Conservation (phyloP, 257 asterid species). For the Echites panduratus region DNA sequence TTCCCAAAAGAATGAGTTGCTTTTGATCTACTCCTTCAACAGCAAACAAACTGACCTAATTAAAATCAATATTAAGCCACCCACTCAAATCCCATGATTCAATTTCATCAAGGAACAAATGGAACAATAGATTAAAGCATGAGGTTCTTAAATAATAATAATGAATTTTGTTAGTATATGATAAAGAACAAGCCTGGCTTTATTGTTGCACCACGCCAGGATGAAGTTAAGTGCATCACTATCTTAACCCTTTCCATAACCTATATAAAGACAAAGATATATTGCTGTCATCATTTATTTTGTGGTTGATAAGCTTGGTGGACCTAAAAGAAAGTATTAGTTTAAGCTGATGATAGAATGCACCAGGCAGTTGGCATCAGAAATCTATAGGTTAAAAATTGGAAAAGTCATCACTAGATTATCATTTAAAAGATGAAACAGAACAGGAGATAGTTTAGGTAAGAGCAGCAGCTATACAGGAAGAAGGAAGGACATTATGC, state of each 20-base stretch:
- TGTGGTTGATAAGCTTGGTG: background rate
- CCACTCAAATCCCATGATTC: background rate
- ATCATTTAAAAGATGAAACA: background rate
- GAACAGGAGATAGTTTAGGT: background rate
- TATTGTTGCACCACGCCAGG: background rate
- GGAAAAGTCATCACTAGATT: background rate
- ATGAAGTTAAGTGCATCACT: conserved; percentile 1
- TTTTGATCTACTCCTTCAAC: background rate
- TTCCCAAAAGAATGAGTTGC: background rate
- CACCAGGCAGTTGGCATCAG: background rate
- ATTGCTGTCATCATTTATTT: background rate
- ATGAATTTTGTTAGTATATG: background rate
- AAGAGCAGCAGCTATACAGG: too few relatives aligned
- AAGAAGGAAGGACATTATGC: background rate
- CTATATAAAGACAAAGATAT: background rate
- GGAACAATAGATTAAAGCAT: background rate
- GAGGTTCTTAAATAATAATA: background rate
- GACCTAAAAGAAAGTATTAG: background rate
- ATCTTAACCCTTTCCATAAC: background rate
- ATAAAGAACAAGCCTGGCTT: background rate
- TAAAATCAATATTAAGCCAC: background rate
- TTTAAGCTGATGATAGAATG: background rate
- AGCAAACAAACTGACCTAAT: conserved; percentile 4
- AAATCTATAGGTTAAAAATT: background rate
- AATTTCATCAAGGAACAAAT: background rate